These are phyloP conservation scores for Mycena floridula DNA, from an alignment of 768 basidiomycete genomes.

Conservation along the genomic window DNA sequence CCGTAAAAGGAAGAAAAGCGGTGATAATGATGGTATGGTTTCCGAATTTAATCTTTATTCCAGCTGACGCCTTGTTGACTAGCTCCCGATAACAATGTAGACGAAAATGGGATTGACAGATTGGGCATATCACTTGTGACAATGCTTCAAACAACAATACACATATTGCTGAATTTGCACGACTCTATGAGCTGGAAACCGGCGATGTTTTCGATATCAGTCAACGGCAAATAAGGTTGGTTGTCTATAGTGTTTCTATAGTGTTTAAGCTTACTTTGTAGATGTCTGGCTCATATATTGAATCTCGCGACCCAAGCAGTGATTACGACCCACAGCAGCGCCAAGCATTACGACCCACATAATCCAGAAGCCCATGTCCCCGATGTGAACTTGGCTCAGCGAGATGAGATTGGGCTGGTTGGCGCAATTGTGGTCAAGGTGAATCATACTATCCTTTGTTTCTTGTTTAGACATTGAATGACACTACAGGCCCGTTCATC, in stretches of 20 bases:
- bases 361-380: conserved; percentile 11
- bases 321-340: conserved; percentile 18
- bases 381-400: background rate
- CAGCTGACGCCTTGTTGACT: no score
- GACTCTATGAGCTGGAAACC: conserved; percentile 1
- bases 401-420: conserved; percentile 15
- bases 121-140: conserved; percentile 30
- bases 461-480: background rate
- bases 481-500: conserved; percentile 15
- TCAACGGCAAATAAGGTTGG: conserved; percentile 6
- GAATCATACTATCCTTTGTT: no score
- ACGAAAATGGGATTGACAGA: no score
- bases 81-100: no score
- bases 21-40: no score
- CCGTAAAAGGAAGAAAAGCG: no score
- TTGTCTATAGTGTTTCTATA: background rate
- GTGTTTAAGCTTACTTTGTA: background rate
- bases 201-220: background rate
- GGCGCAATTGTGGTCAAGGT: conserved; percentile 19
- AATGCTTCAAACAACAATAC: conserved; percentile 33
- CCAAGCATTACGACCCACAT: conserved; percentile 17
- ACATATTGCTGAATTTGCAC: conserved; percentile 22
- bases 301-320: conserved; percentile 27
- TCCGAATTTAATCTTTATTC: no score
- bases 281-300: no score